A percentile compares a stretch with the other conserved stretches of the same genome.
These are phyloP conservation scores for Nemania sp. DNA, from an alignment of 2,329 filamentous ascomycete species.

Conservation along the genomic window DNA sequence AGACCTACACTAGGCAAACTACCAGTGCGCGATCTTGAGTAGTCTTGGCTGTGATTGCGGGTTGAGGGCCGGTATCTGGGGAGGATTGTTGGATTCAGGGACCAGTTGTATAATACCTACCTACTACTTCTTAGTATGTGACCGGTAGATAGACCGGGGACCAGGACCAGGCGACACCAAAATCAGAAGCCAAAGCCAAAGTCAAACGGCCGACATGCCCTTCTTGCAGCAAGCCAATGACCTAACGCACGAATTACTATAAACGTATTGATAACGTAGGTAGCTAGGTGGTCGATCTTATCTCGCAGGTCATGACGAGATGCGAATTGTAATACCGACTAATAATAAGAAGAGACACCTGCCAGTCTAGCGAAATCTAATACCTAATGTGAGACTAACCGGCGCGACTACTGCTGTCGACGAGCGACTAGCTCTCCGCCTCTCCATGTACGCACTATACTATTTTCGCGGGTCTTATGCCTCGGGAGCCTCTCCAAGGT, in stretches of 20 bases:
- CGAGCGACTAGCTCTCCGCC: constrained; percentile 28
- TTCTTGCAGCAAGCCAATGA: constrained; percentile 41
- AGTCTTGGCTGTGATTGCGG: constrained; percentile 31
- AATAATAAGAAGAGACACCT: constrained; percentile 29
- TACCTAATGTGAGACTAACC: constrained; percentile 18
- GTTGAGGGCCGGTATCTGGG: constrained; percentile 37
- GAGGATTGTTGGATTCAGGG: constrained; percentile 35
- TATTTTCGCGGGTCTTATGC: constrained; percentile 4
- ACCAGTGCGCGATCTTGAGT: constrained; percentile 5
- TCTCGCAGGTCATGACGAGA: constrained; percentile 49
- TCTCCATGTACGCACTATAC: constrained; percentile 1
- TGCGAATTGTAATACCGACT: constrained; percentile 47
- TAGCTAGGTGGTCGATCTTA: constrained; percentile 44
- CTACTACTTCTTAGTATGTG: too few relatives aligned
- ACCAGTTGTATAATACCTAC: too few relatives aligned
- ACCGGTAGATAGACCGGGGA: not conserved
- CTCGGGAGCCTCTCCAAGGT: constrained; percentile 44
- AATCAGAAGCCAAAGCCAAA: constrained; percentile 18
- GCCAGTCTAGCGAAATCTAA: constrained; percentile 32
- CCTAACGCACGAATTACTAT: constrained; percentile 45
- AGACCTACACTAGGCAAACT: not conserved
- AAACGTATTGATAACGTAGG: constrained; percentile 48
- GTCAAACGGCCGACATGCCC: constrained; percentile 41
- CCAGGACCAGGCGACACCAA: constrained; percentile 20
- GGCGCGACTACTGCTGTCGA: constrained; percentile 33